phyloP scores from a whole-genome alignment of 2,329 filamentous ascomycete genomes.

The Fonsecaea pugnacius region DNA sequence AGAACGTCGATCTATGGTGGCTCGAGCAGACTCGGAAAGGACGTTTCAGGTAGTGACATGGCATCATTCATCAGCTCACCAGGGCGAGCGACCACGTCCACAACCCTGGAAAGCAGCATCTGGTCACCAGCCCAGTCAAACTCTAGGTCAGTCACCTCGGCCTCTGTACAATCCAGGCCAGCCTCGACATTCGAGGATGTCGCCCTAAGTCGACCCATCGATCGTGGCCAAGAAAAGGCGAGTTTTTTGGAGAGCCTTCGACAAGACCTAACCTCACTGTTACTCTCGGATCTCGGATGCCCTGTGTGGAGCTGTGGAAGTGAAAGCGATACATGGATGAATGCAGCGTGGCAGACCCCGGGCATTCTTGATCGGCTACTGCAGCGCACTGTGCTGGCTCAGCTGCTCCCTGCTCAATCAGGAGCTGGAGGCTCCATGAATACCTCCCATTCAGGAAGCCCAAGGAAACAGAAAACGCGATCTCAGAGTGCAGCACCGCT shows the following conservation, averaged over 20 bases:
- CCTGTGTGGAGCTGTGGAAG: conserved; percentile 85
- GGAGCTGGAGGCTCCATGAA: neutral
- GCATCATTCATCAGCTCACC: conserved; percentile 63
- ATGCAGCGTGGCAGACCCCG: conserved; percentile 64
- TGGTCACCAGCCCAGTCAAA: conserved; percentile 77
- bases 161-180: conserved; percentile 41
- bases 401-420: conserved; percentile 30
- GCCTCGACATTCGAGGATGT: conserved; percentile 39
- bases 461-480: conserved; percentile 10
- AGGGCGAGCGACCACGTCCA: conserved; percentile 70
- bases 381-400: conserved; percentile 44
- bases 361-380: conserved; percentile 53
- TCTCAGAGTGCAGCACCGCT: conserved; percentile 24
- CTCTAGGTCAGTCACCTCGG: conserved; percentile 43
- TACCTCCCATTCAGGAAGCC: neutral
- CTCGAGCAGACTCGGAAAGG: conserved; percentile 63
- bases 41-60: conserved; percentile 65
- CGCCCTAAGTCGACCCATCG: conserved; percentile 45
- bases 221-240: conserved; percentile 70
- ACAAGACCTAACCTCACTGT: conserved; percentile 78
- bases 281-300: conserved; percentile 87
- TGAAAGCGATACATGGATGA: conserved; percentile 89
- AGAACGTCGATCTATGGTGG: conserved; percentile 69
- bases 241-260: conserved; percentile 78
- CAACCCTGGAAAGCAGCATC: conserved; percentile 76